Evolutionary conservation across 208 protist genomes (phyloP), one percentile per base, ranked within the genome.

Genomic region (Lotmaria passim): DNA sequence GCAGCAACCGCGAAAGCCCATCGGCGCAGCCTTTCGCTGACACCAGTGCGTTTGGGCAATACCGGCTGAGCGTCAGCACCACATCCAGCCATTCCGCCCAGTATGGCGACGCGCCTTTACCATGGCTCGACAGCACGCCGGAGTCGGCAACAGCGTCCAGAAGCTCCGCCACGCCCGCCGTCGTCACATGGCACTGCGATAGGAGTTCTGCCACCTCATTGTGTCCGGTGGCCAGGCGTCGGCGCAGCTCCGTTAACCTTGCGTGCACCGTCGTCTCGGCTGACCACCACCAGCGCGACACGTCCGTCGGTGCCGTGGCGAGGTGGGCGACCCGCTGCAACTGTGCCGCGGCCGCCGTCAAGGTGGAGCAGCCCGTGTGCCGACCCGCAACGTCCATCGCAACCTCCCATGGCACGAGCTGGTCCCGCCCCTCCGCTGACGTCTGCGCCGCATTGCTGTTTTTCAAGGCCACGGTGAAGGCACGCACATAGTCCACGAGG

Each of bases 371-470:
- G 23, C 31, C 55, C 8, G 59, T 43, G 23, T 38, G 43, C 33
- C 21, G 5, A 17, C 55, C 51, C 30, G 38, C 46, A n/a, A 47
- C 52, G 38, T 76, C 63, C 26, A 76, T 15, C 26, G 70, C 70
- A 6, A 65, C 46, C 46, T 76, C 70, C 62, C 61, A 76, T 36
- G 70, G 70, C 30, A 76, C 56, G 28, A 76, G 46, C 46, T 47
- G 12, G 0, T 0, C 7, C 7, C 26, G 31, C 5, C 52, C 24
- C 14, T 21, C 3, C 61, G 46, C 46, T 15, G 52, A 41, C 23
- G 12, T 7, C 36, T 33, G 44, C 36, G 52, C 30, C 0, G 53
- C 28, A 11, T 23, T 36, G 43, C 41, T 34, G 4, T 11, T 31
- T 24, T 64, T 48, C 17, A 70, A 14, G 5, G 70, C 70, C 33